These are phyloP conservation scores for Microbotryum violaceum DNA, from an alignment of 1,284 basidiomycete genomes.

Conservation along the genomic window DNA sequence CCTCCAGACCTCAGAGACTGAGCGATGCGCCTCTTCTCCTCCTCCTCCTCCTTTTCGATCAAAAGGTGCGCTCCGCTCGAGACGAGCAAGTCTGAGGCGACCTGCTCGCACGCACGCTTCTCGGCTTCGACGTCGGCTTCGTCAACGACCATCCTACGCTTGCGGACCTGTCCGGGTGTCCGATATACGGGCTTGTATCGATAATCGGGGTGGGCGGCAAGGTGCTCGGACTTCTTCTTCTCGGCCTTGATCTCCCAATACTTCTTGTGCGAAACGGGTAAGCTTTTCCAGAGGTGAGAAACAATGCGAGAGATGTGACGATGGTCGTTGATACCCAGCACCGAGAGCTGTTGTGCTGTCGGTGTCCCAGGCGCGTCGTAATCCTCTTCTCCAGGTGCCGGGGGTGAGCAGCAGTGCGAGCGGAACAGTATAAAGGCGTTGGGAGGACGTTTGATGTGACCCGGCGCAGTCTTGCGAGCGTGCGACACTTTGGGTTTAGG, in stretches of 20 bases:
- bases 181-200: slow-evolving; percentile 36
- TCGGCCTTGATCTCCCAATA: slow-evolving; percentile 36
- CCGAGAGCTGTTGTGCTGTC: slow-evolving; percentile 19
- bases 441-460: slow-evolving; percentile 79
- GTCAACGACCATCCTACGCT: slow-evolving; percentile 13
- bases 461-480: slow-evolving; percentile 38
- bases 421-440: slow-evolving; percentile 95
- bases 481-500: slow-evolving; percentile 17
- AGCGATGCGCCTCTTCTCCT: neutral
- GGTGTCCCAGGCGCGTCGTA: slow-evolving; percentile 22
- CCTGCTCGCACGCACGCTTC: slow-evolving; percentile 12
- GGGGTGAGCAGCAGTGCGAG: slow-evolving; percentile 71
- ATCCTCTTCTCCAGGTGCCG: slow-evolving; percentile 45
- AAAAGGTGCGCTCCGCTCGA: neutral
- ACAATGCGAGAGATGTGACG: slow-evolving; percentile 38
- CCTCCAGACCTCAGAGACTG: neutral
- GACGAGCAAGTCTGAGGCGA: slow-evolving; percentile 5
- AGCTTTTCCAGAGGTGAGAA: slow-evolving; percentile 35
- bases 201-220: slow-evolving; percentile 34
- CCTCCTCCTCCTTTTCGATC: neutral
- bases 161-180: slow-evolving; percentile 18
- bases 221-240: slow-evolving; percentile 36
- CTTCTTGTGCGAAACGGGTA: slow-evolving; percentile 32
- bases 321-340: slow-evolving; percentile 35
- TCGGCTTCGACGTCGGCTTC: slow-evolving; percentile 16